Evolutionary conservation across 768 basidiomycete species (phyloP).

Genomic region (Gloeopeniophorella convolvens): DNA sequence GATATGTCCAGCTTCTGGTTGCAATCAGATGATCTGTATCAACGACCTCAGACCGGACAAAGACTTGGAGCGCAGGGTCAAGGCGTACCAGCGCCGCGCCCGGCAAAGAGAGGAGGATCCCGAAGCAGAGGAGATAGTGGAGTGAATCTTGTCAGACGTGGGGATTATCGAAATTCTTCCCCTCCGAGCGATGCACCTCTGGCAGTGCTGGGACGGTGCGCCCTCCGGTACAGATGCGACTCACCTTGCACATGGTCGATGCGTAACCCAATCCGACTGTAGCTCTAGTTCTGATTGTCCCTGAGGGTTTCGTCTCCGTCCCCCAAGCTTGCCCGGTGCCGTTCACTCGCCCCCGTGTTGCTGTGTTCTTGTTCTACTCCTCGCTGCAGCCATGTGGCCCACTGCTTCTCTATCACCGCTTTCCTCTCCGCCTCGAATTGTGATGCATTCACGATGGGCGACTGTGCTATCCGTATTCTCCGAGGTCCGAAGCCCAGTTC

Average conservation of each 20-base stretch:
- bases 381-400: background rate
- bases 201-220: background rate
- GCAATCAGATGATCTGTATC: conserved; percentile 50
- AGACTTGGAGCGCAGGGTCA: conserved; percentile 56
- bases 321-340: background rate
- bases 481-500: background rate
- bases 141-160: conserved; percentile 27
- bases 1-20: conserved; percentile 69
- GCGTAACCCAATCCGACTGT: background rate
- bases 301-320: background rate
- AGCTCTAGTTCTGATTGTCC: background rate
- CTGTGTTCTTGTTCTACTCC: background rate
- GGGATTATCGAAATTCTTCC: background rate
- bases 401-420: background rate
- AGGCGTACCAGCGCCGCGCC: conserved; percentile 47
- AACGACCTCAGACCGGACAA: conserved; percentile 47
- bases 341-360: background rate
- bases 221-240: background rate
- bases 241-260: no score
- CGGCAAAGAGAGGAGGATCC: conserved; percentile 34
- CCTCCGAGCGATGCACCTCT: background rate
- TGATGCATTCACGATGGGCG: background rate
- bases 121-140: conserved; percentile 49
- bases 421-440: background rate
- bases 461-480: background rate